phyloP scores from a whole-genome alignment of 2,329 filamentous ascomycete genomes.

The Colletotrichum tamarilloi region DNA sequence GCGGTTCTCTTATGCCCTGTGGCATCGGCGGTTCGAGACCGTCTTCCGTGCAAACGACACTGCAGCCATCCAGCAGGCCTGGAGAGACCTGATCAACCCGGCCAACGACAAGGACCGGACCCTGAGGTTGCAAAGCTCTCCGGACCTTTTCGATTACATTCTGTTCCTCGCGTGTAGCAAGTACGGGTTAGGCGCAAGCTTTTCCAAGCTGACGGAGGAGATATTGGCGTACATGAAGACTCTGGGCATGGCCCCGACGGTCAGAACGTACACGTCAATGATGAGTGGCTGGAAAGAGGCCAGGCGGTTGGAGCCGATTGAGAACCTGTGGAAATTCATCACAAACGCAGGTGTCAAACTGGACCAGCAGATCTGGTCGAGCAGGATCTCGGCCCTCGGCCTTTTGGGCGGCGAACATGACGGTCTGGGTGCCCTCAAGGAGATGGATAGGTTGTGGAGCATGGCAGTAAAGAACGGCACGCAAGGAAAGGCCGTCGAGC shows the following conservation, averaged over 20 bases:
- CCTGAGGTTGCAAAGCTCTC: slow-evolving; percentile 44
- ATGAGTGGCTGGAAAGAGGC: slow-evolving; percentile 75
- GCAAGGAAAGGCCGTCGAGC: slow-evolving; percentile 59
- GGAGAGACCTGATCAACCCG: slow-evolving; percentile 46
- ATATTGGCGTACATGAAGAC: slow-evolving; percentile 55
- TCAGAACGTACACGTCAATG: slow-evolving; percentile 79
- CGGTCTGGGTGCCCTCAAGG: slow-evolving; percentile 72
- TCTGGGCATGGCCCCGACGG: slow-evolving; percentile 66
- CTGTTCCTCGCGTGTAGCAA: slow-evolving; percentile 51
- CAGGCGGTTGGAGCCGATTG: slow-evolving; percentile 68
- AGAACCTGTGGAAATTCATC: slow-evolving; percentile 76
- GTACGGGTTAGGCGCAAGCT: not conserved
- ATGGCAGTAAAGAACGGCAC: slow-evolving; percentile 44
- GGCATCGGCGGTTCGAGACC: slow-evolving; percentile 29
- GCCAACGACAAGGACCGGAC: slow-evolving; percentile 40
- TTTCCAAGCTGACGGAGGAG: slow-evolving; percentile 23
- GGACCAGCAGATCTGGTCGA: slow-evolving; percentile 76
- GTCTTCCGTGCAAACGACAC: slow-evolving; percentile 24
- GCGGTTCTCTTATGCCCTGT: slow-evolving; percentile 26
- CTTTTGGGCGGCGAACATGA: slow-evolving; percentile 61
- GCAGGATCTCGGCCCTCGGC: slow-evolving; percentile 75
- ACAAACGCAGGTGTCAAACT: slow-evolving; percentile 66
- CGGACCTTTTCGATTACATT: slow-evolving; percentile 53
- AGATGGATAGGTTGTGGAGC: slow-evolving; percentile 74
- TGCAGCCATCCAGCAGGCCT: slow-evolving; percentile 35